These are phyloP conservation scores for Globisporangium irregulare DNA, from an alignment of 352 stramenopile genomes.

Conservation along the genomic window DNA sequence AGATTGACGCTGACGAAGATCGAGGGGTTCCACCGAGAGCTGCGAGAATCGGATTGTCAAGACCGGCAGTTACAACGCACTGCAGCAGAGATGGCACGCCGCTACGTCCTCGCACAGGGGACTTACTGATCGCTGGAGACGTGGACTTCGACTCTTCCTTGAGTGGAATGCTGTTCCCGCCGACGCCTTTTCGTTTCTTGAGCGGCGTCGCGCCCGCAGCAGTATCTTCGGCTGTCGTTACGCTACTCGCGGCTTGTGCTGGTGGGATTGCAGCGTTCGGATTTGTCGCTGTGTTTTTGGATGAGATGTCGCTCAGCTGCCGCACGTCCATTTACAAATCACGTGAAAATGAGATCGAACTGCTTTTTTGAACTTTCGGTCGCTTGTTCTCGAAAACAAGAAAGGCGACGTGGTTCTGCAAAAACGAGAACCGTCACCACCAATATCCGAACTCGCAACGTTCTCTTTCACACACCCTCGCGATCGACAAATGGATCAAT, in stretches of 20 bases:
- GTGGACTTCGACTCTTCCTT: conserved; percentile 9
- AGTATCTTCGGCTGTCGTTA: background rate
- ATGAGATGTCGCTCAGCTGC: conserved; percentile 4
- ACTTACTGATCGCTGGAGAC: conserved; percentile 13
- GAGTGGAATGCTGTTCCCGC: conserved; percentile 13
- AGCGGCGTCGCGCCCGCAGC: conserved; percentile 37
- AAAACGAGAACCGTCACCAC: background rate
- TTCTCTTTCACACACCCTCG: background rate
- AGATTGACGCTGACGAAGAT: conserved; percentile 20
- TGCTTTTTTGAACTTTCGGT: background rate
- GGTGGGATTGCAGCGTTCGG: conserved; percentile 4
- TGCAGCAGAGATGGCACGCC: conserved; percentile 23
- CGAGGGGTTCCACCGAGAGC: conserved; percentile 60
- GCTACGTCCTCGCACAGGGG: conserved; percentile 12
- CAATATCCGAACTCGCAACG: background rate
- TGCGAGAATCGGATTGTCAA: conserved; percentile 61
- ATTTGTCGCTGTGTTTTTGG: background rate
- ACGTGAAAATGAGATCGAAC: conserved; percentile 2
- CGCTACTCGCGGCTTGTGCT: background rate
- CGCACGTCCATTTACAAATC: conserved; percentile 12
- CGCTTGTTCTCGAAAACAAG: background rate
- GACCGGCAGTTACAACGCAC: conserved; percentile 22
- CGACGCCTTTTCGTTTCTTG: conserved; percentile 45
- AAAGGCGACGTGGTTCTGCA: background rate
- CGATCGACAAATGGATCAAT: background rate